Evolutionary conservation across 2,329 filamentous ascomycete genomes (phyloP).

Genomic region (Ampelomyces quisqualis): DNA sequence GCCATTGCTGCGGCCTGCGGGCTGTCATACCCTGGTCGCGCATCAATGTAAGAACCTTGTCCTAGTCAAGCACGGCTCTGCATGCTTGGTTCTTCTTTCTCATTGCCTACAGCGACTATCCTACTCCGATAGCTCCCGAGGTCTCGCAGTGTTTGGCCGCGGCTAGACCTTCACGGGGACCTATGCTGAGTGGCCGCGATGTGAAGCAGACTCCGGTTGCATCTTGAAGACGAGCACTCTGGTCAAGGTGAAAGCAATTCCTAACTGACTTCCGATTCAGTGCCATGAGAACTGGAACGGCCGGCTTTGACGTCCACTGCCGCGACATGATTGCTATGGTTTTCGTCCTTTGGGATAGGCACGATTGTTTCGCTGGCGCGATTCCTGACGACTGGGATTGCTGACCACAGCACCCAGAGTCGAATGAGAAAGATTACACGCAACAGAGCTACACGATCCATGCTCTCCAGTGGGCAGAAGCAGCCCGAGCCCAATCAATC

Average conservation of each 20-base stretch:
- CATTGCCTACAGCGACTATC: conserved; percentile 4
- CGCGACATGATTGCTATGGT: conserved; percentile 1
- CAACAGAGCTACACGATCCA: conserved; percentile 4
- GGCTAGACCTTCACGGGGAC: background rate
- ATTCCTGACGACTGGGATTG: no score
- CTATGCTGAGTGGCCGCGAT: background rate
- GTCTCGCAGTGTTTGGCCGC: conserved; percentile 4
- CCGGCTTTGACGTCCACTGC: background rate
- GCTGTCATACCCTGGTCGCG: conserved; percentile 7
- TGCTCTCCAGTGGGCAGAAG: no score
- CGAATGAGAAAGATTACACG: conserved; percentile 11
- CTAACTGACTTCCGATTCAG: no score
- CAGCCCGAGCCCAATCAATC: no score
- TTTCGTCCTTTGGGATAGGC: conserved; percentile 7
- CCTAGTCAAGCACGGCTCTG: conserved; percentile 7
- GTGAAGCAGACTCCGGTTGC: background rate
- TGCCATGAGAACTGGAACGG: background rate
- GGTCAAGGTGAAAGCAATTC: no score
- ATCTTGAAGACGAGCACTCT: no score
- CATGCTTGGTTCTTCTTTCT: conserved; percentile 18
- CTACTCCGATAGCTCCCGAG: conserved; percentile 1
- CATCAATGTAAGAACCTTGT: conserved; percentile 8
- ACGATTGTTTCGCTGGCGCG: conserved; percentile 11
- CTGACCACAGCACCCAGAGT: no score
- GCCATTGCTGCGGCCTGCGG: conserved; percentile 7